Conservation (phyloP, 805 yeast species). For the Nakazawaea ernobii region DNA sequence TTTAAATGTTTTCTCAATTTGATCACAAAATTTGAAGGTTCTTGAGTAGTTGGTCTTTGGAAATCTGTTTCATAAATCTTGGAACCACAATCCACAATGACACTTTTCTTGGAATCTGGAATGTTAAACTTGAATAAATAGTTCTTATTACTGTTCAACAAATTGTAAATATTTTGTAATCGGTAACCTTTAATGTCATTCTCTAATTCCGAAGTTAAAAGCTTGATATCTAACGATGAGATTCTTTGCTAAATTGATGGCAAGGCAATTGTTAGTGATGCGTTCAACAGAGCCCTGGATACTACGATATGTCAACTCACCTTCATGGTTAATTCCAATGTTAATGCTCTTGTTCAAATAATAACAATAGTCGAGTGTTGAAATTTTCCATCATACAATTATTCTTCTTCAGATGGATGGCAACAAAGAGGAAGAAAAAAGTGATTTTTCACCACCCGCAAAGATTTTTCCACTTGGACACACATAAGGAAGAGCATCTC, state of each 20-base stretch:
- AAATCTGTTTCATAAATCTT: conserved; percentile 73
- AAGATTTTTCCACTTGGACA: too few species aligned
- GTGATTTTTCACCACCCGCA: not conserved
- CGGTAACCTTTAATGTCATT: conserved; percentile 55
- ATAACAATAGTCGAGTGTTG: too few species aligned
- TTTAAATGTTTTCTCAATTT: conserved; percentile 85
- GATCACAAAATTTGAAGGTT: conserved; percentile 81
- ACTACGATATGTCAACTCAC: not conserved
- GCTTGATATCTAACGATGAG: conserved; percentile 74
- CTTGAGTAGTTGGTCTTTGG: conserved; percentile 72
- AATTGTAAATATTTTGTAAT: conserved; percentile 79
- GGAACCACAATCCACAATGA: conserved; percentile 84
- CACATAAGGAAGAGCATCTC: not conserved
- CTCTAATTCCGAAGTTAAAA: conserved; percentile 63
- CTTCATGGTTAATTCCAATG: conserved; percentile 1
- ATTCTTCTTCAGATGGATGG: too few species aligned
- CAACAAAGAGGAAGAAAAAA: not conserved
- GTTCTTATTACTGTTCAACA: conserved; percentile 64
- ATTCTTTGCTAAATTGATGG: conserved; percentile 65
- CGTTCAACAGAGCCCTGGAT: too few species aligned
- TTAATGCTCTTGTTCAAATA: not conserved
- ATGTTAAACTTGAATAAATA: conserved; percentile 74
- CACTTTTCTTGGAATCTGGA: conserved; percentile 72
- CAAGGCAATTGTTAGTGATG: not conserved
- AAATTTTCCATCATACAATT: too few species aligned